phyloP scores from a whole-genome alignment of 2,329 filamentous ascomycete genomes.

The Stemphylium lycopersici region DNA sequence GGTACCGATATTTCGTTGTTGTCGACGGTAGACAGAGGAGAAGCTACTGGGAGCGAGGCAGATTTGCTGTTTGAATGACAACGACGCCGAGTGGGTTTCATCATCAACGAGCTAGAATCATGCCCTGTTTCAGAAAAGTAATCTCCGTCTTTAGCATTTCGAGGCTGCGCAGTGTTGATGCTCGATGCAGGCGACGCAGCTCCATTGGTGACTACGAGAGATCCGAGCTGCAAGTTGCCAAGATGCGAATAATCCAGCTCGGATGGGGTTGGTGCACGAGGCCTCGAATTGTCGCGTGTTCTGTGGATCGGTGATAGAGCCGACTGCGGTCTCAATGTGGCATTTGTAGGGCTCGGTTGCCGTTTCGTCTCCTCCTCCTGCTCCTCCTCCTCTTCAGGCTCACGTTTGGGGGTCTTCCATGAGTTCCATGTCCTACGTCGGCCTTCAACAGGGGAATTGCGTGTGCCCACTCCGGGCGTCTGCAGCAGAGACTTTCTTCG shows the following conservation, averaged over 20 bases:
- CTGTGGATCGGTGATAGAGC: constrained; percentile 31
- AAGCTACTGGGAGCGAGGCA: constrained; percentile 21
- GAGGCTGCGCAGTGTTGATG: constrained; percentile 23
- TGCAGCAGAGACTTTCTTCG: constrained; percentile 49
- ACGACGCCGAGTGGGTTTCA: constrained; percentile 26
- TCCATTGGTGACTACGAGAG: constrained; percentile 56
- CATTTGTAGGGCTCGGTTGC: constrained; percentile 24
- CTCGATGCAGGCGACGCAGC: constrained; percentile 54
- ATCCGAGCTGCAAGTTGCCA: constrained; percentile 51
- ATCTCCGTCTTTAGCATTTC: constrained; percentile 26
- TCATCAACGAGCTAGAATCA: constrained; percentile 26
- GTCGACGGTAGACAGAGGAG: constrained; percentile 17
- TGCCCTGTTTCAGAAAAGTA: constrained; percentile 37
- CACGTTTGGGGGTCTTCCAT: constrained; percentile 35
- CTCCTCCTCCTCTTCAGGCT: constrained; percentile 35
- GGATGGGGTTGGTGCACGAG: constrained; percentile 48
- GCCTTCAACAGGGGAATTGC: constrained; percentile 38
- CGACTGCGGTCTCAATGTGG: constrained; percentile 26
- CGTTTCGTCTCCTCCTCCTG: constrained; percentile 43
- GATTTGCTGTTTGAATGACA: constrained; percentile 41
- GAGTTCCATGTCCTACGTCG: constrained; percentile 45
- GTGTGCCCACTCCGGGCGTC: constrained; percentile 50
- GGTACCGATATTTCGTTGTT: background rate
- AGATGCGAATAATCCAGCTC: constrained; percentile 53
- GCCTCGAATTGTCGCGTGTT: constrained; percentile 24